These are phyloP conservation scores for Botryobasidium botryosum DNA, from an alignment of 768 basidiomycete genomes.

Conservation along the genomic window DNA sequence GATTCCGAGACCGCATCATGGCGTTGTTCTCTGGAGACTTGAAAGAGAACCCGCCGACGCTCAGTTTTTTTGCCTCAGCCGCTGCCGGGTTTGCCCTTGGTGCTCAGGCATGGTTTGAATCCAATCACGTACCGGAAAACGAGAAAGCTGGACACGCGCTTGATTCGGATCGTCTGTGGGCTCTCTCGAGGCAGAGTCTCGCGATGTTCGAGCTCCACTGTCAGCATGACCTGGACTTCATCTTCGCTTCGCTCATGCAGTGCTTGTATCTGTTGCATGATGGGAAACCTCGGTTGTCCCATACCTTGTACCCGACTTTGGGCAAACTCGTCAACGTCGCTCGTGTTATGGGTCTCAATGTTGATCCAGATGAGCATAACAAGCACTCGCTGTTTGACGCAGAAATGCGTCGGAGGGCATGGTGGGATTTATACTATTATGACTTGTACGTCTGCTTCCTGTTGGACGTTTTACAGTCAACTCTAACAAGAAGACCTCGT, in stretches of 20 bases:
- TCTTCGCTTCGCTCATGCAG: constrained; percentile 42
- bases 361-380: constrained; percentile 39
- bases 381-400: constrained; percentile 34
- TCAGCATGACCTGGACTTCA: constrained; percentile 36
- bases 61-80: constrained; percentile 41
- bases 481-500: background rate
- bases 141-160: too few relatives aligned
- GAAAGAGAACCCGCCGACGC: constrained; percentile 21
- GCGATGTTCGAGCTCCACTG: constrained; percentile 25
- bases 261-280: constrained; percentile 37
- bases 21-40: too few relatives aligned
- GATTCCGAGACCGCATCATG: constrained; percentile 30
- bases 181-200: constrained; percentile 33
- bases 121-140: constrained; percentile 2
- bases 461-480: background rate
- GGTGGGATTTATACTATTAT: constrained; percentile 70
- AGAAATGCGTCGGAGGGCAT: constrained; percentile 37
- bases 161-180: constrained; percentile 26
- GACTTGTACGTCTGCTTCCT: constrained; percentile 53
- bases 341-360: constrained; percentile 41
- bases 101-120: constrained; percentile 15
- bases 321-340: constrained; percentile 57
- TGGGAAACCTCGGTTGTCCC: constrained; percentile 28
- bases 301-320: constrained; percentile 29
- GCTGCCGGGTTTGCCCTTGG: constrained; percentile 46